Evolutionary conservation across 345 rosid species (phyloP), one percentile per base, ranked within the genome.

Genomic region (Arabis alpina): DNA sequence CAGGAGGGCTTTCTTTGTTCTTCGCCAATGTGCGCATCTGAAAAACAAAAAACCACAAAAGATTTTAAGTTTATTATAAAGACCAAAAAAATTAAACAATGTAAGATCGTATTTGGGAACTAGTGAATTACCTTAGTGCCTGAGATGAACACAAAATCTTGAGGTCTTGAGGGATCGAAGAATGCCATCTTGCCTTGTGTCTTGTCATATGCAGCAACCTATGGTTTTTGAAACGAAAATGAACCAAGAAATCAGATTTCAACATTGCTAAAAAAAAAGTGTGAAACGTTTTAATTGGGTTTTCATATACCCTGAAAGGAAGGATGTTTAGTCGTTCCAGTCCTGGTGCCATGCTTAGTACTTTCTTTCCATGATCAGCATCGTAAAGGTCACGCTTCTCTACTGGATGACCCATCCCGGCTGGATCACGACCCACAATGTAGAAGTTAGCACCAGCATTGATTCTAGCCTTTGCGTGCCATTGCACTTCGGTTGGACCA

Each of bases 341-440:
- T 68, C 99, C 99, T 6, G 92, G 97, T 14, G 97, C 96, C 97
- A 91, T 88, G 83, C 96, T 89, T 77, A 94, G 56, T 64, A 94
- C 97, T 84, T 88, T 88, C 87, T 94, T 94, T 47, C 97, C 97
- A 64, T 94, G 99, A 82, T 94, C 99, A 64, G 99, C 96, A 77
- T 94, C 97, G 64, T 94, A 94, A 3, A 94, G 75, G 62, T 94
- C 99, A 79, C 96, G 85, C 75, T 94, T 89, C 82, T 91, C 97
- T 45, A 87, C 81, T 0, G 99, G 99, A 73, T 94, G 99, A 72
- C 96, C 78, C 99, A 94, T 94, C 61, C 99, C 99, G 9, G 99
- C 99, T 1, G 99, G 99, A 69, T 94, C 97, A 74, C 99, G 83
- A 73, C 99, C 99, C n/a, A 94, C 99, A 54, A 94, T 94, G 82